Conservation (phyloP, 768 basidiomycete species). For the Trichaptum fuscoviolaceum region DNA sequence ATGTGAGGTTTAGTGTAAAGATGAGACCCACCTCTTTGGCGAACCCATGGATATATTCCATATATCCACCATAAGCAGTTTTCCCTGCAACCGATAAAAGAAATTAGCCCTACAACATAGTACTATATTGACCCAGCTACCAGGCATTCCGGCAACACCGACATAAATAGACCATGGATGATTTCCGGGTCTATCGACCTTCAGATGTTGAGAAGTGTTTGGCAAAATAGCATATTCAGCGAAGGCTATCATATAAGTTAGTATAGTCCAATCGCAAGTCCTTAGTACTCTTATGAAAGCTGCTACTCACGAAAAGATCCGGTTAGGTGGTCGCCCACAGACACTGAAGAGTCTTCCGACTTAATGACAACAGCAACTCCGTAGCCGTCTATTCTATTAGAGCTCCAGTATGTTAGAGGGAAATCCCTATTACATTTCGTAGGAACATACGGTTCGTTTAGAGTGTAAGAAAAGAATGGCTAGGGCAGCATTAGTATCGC, state of each 20-base stretch:
- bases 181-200: conserved; percentile 36
- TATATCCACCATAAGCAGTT: conserved; percentile 36
- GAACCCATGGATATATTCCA: conserved; percentile 24
- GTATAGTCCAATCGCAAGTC: too few species aligned
- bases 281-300: too few species aligned
- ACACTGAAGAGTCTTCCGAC: conserved; percentile 30
- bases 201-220: conserved; percentile 16
- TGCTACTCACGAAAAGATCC: conserved; percentile 22
- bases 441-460: conserved; percentile 24
- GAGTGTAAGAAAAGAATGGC: conserved; percentile 11
- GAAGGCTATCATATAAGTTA: conserved; percentile 24
- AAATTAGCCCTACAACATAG: too few species aligned
- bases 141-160: conserved; percentile 44
- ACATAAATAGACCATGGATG: conserved; percentile 46
- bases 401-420: neutral
- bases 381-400: conserved; percentile 12
- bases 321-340: conserved; percentile 37
- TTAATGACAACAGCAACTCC: conserved; percentile 44
- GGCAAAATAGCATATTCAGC: conserved; percentile 34
- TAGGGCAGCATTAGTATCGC: neutral
- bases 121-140: neutral
- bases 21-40: conserved; percentile 32
- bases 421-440: neutral
- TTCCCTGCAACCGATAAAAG: conserved; percentile 9
- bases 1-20: neutral